Base-by-base conservation (phyloP, 225 moss, liverwort and hornwort species). In the Marchantia paleacea region DNA sequence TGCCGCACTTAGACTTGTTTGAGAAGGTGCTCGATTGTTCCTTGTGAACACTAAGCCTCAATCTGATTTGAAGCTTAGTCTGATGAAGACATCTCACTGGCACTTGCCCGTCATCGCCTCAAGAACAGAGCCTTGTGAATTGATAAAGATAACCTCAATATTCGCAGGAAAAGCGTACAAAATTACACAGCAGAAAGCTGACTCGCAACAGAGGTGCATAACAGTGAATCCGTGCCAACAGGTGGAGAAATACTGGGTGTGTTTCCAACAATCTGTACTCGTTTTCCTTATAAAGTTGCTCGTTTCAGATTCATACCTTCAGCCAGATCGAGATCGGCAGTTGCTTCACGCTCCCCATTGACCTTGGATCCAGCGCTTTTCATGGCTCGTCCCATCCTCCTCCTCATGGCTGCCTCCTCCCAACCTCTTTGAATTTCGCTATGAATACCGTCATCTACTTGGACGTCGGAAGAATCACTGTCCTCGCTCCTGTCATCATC, bases 281-380 rank as follows among this genome's bases (percentile, higher is more conserved):
- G 6, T n/a, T 51, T 10, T 49, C 48, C 19, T 7, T 3, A 72
- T n/a, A 8, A 12, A 51, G 10, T 18, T 20, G 19, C 1, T 49
- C 49, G 22, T 53, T 53, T 15, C 73, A 2, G 71, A 53, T 13
- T 14, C 25, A 26, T 78, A 78, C 78, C 78, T 78, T 66, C 78
- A 25, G 63, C 70, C 15, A 70, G 75, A 61, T 80, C 84, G 7
- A 87, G 77, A 69, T 87, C 77, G 12, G 75, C 53, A 2, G 84
- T 57, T 7, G 64, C 82, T n/a, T 84, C 84, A 15, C 73, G 73
- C 60, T 78, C 78, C 26, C 84, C 84, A 51, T 87, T 83, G 24
- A 91, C 94, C 76, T 95, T 91, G 8, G 95, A 95, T 39, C 91
- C 93, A 78, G 94, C 97, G 67, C 99, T 99, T 78, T 86, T 90